These are phyloP conservation scores for Pythium apleroticum DNA, from an alignment of 352 stramenopile genomes.

Conservation along the genomic window DNA sequence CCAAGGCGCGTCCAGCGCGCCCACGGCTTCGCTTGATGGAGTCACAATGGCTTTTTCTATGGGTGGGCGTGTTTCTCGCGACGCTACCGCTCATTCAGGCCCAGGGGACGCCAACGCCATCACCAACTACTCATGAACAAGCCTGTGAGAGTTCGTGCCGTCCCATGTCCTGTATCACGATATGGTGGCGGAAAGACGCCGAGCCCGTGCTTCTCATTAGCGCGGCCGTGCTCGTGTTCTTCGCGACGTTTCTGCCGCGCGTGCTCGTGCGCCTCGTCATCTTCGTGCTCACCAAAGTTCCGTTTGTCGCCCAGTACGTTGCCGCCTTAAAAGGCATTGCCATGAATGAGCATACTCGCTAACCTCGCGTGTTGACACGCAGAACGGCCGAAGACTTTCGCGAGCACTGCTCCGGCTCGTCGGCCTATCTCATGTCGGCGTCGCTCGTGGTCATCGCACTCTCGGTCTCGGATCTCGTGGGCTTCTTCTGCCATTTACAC, in stretches of 20 bases:
- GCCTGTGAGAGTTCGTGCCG: constrained; percentile 16
- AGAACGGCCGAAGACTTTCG: constrained; percentile 85
- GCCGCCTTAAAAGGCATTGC: no score
- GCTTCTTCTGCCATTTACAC: constrained; percentile 75
- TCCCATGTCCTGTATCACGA: constrained; percentile 32
- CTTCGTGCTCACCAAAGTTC: constrained; percentile 85
- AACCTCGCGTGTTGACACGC: not conserved
- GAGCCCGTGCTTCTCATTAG: constrained; percentile 45
- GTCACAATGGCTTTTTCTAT: not conserved
- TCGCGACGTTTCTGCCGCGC: constrained; percentile 83
- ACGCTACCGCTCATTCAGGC: constrained; percentile 1
- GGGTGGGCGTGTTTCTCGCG: not conserved
- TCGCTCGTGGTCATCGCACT: constrained; percentile 71
- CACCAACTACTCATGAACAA: constrained; percentile 2
- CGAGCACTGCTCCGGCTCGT: constrained; percentile 70
- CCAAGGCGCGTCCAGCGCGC: no score
- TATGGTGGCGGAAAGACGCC: constrained; percentile 51
- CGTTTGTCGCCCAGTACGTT: constrained; percentile 80
- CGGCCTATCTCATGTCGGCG: constrained; percentile 83
- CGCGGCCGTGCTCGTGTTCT: constrained; percentile 80
- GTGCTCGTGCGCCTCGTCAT: constrained; percentile 84
- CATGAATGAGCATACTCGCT: not conserved
- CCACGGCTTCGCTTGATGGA: not conserved
- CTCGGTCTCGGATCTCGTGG: constrained; percentile 44
- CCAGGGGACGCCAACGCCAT: constrained; percentile 5